Evolutionary conservation across 176 grass and related monocot genomes (phyloP), one percentile per base, ranked within the genome.

Genomic region (Olyra latifolia): DNA sequence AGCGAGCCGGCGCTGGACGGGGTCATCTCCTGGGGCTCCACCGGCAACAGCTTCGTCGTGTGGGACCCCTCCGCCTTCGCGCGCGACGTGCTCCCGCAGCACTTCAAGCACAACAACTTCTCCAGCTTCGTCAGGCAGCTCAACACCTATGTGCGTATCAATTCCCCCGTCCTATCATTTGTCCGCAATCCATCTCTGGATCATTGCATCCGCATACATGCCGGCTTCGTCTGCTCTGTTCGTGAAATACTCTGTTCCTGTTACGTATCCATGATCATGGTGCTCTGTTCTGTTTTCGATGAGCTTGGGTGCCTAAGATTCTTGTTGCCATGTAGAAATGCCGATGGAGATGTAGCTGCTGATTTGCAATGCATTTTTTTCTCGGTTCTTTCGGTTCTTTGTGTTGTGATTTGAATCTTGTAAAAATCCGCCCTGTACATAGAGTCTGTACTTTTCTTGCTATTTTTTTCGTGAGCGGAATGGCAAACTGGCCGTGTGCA

Each of bases 81-180:
- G 20, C 81, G 87, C 29, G 69, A 86, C 42, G 71, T 99, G 32
- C 92, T 99, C 7, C 92, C 92, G 10, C 76, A 81, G 29, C 76
- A 89, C 91, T 97, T 97, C 88, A 97, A 97, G 77, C 94, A 97
- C 81, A 91, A 87, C 80, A 97, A 97, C 89, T 93, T 97, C 91
- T 91, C 94, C 52, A 97, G 94, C 83, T 97, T 97, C 70, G 83
- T 97, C 76, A 91, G 94, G 81, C 94, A 97, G 84, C 94, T 97
- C 49, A 97, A 97, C 86, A 97, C 94, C 81, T 93, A 97, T 62
- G 94, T 82, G 94, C 94, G 88, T 95, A 99, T 85, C 88, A 77
- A 58, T 64, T 69, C 87, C 85, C 69, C 83, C 55, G 56, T 81
- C 82, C 50, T 50, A 60, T 48, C 69, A 28, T 2, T n/a, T 5